These are phyloP conservation scores for Melanogaster broomeanus DNA, from an alignment of 768 basidiomycete species.

Conservation along the genomic window DNA sequence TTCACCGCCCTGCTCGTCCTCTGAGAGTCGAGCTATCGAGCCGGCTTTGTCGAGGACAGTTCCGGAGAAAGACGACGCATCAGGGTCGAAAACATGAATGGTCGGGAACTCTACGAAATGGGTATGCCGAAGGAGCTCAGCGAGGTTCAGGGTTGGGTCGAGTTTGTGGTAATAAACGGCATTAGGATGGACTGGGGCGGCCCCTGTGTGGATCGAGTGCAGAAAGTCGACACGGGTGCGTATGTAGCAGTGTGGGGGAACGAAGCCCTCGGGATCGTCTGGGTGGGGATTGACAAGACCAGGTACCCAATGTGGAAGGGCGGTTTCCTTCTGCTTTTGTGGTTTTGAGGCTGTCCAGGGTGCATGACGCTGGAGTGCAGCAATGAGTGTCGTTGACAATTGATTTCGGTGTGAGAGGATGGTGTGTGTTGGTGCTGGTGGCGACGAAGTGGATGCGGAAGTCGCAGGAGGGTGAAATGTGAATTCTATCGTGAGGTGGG, in stretches of 20 bases:
- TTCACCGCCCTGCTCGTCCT: slow-evolving; percentile 28
- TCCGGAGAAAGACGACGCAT: slow-evolving; percentile 53
- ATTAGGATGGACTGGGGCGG: slow-evolving; percentile 20
- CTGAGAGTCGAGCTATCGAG: slow-evolving; percentile 20
- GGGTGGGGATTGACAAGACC: slow-evolving; percentile 52
- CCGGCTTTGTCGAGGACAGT: slow-evolving; percentile 59
- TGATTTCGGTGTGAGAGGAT: slow-evolving; percentile 68
- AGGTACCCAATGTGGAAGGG: slow-evolving; percentile 56
- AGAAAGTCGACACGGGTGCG: slow-evolving; percentile 39
- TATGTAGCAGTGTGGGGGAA: slow-evolving; percentile 63
- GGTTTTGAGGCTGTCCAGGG: slow-evolving; percentile 19
- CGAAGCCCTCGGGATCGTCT: slow-evolving; percentile 58
- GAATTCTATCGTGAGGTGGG: slow-evolving; percentile 73
- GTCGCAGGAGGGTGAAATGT: slow-evolving; percentile 60
- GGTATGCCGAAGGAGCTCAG: slow-evolving; percentile 51
- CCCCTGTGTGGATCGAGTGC: background rate
- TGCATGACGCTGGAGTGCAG: slow-evolving; percentile 49
- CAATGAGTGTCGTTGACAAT: slow-evolving; percentile 48
- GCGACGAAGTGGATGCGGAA: slow-evolving; percentile 39
- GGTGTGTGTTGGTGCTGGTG: slow-evolving; percentile 42
- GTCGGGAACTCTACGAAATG: slow-evolving; percentile 84
- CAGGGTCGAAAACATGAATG: slow-evolving; percentile 70
- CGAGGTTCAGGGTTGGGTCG: slow-evolving; percentile 50
- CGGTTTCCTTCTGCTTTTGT: slow-evolving; percentile 48
- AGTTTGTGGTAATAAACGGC: slow-evolving; percentile 55